A percentile compares a stretch with the other conserved stretches of the same genome.
phyloP scores from a whole-genome alignment of 2,329 filamentous ascomycete species.

The Aspergillus ochraceus region DNA sequence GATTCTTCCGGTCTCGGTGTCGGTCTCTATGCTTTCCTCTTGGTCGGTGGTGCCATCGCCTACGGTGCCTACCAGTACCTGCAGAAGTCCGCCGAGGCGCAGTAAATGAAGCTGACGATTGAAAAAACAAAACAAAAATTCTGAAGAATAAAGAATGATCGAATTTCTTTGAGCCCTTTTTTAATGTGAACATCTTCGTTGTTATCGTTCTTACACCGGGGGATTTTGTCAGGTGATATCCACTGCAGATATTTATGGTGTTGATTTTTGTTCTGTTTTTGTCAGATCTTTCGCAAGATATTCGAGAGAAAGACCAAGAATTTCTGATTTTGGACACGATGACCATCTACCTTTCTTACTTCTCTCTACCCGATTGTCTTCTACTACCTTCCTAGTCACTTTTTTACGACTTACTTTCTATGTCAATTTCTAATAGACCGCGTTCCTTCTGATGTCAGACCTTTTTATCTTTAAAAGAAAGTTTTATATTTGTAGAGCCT shows the following conservation, averaged over 20 bases:
- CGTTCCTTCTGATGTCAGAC: neutral
- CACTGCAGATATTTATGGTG: constrained; percentile 8
- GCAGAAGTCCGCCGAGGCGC: constrained; percentile 47
- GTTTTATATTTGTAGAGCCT: too few species aligned
- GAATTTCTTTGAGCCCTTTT: neutral
- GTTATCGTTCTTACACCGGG: constrained; percentile 6
- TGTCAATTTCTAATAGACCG: neutral
- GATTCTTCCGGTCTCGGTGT: constrained; percentile 60
- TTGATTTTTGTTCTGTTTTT: neutral
- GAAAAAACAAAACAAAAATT: constrained; percentile 2
- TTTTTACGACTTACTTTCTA: neutral
- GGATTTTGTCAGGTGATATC: constrained; percentile 15
- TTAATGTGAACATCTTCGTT: constrained; percentile 1
- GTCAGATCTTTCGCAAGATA: constrained; percentile 1
- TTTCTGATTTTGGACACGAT: neutral
- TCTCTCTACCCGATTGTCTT: neutral
- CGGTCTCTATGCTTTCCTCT: constrained; percentile 76
- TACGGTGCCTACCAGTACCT: constrained; percentile 87
- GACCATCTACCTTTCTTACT: neutral
- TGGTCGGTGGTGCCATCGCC: constrained; percentile 73
- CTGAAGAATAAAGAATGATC: neutral
- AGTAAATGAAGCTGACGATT: constrained; percentile 17
- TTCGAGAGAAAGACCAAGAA: constrained; percentile 5
- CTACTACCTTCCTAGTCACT: neutral
- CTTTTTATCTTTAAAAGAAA: too few species aligned